phyloP scores from a whole-genome alignment of 805 yeast species.

The Candida nanaspora region DNA sequence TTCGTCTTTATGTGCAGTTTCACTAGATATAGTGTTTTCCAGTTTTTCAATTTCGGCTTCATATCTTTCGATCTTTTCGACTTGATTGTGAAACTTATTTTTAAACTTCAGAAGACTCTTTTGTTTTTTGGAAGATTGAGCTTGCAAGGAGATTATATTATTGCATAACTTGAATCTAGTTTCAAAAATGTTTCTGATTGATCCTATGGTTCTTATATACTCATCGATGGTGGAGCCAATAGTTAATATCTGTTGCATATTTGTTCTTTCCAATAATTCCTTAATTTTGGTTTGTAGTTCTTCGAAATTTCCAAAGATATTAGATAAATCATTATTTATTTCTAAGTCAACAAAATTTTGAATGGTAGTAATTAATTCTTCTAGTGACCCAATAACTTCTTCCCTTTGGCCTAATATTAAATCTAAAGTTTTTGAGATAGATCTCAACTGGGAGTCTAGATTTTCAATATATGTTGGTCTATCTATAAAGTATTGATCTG shows the following conservation, averaged over 20 bases:
- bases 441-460: slow-evolving; percentile 65
- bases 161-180: slow-evolving; percentile 58
- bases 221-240: slow-evolving; percentile 85
- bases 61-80: slow-evolving; percentile 53
- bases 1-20: slow-evolving; percentile 53
- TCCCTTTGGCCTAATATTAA: slow-evolving; percentile 66
- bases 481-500: slow-evolving; percentile 69
- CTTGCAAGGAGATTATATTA: slow-evolving; percentile 38
- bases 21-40: slow-evolving; percentile 44
- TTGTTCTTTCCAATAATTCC: slow-evolving; percentile 69
- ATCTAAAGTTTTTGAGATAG: slow-evolving; percentile 66
- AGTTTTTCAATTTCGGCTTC: slow-evolving; percentile 53
- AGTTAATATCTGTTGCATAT: slow-evolving; percentile 79
- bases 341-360: slow-evolving; percentile 67
- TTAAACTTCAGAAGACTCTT: slow-evolving; percentile 36
- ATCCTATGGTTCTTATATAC: slow-evolving; percentile 69
- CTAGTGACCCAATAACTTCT: slow-evolving; percentile 61
- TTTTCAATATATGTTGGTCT: slow-evolving; percentile 63
- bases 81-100: slow-evolving; percentile 39
- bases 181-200: slow-evolving; percentile 65
- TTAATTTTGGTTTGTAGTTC: slow-evolving; percentile 63
- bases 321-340: slow-evolving; percentile 56
- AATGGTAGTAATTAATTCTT: slow-evolving; percentile 49
- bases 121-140: slow-evolving; percentile 36
- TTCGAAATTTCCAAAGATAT: slow-evolving; percentile 63